A percentile compares a stretch with the other conserved stretches of the same genome.
phyloP scores from a whole-genome alignment of 2,329 filamentous ascomycete genomes.

The Colletotrichum eleusines region DNA sequence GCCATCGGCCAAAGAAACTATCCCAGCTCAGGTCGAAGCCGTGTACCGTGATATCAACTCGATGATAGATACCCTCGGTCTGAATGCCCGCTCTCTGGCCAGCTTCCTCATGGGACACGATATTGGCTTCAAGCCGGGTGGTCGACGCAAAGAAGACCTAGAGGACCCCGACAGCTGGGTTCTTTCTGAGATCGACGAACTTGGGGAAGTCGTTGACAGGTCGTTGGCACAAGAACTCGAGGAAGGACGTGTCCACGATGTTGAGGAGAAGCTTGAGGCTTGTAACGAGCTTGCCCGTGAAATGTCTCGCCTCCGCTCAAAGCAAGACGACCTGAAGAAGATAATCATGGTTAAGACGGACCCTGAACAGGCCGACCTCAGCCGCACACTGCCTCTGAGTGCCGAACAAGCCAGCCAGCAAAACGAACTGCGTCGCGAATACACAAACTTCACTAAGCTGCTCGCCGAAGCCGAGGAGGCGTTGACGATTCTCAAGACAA shows the following conservation, averaged over 20 bases:
- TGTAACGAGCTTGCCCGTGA: slow-evolving; percentile 78
- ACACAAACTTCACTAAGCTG: slow-evolving; percentile 78
- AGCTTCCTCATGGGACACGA: slow-evolving; percentile 77
- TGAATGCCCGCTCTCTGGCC: slow-evolving; percentile 79
- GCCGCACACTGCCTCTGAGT: slow-evolving; percentile 79
- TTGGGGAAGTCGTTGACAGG: slow-evolving; percentile 73
- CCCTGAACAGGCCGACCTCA: slow-evolving; percentile 72
- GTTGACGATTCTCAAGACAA: slow-evolving; percentile 82
- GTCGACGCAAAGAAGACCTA: slow-evolving; percentile 75
- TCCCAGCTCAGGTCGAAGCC: slow-evolving; percentile 73
- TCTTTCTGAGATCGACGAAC: slow-evolving; percentile 78
- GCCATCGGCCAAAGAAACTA: slow-evolving; percentile 65
- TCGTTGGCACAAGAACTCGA: slow-evolving; percentile 75
- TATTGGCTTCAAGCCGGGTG: slow-evolving; percentile 63
- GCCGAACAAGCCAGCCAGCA: slow-evolving; percentile 88
- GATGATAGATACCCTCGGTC: slow-evolving; percentile 92
- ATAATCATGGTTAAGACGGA: slow-evolving; percentile 79
- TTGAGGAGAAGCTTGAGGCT: slow-evolving; percentile 75
- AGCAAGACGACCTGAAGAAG: slow-evolving; percentile 82
- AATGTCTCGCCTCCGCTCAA: slow-evolving; percentile 77
- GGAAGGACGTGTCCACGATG: slow-evolving; percentile 74
- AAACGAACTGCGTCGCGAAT: slow-evolving; percentile 82
- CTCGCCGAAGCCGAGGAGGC: slow-evolving; percentile 85
- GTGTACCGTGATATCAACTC: slow-evolving; percentile 87
- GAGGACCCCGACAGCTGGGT: slow-evolving; percentile 78